Base-by-base conservation (phyloP, 2,329 filamentous ascomycete species). In the Fusarium tuaranense region DNA sequence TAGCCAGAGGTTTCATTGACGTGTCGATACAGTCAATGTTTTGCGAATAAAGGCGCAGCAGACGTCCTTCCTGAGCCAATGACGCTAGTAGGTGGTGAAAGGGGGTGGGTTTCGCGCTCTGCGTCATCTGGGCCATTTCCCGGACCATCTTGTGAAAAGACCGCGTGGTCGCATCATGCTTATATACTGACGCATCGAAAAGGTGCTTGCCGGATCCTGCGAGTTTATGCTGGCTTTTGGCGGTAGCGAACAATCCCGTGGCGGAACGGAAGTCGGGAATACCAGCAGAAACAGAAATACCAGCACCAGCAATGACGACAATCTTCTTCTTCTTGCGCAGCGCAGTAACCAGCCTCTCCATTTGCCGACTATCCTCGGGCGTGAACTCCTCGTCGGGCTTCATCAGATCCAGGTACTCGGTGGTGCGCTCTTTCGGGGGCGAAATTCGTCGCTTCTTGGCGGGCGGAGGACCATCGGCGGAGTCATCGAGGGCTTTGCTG, bases 21-120 rank as follows among this genome's bases (percentile, higher is more conserved):
- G 94, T 97, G 78, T 99, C 97, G 75, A 99, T 93, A 68, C 95
- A 95, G 84, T 99, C 97, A 38, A 99, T 96, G 78, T 99, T 99
- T 81, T 99, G 97, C 4, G 94, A 96, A 83, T 99, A 99, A 8
- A 99, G 88, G 51, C 97, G 94, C 80, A 98, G 87, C 27, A 99
- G 85, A 22, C 97, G 94, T 51, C 93, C 94, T 83, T 98, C 95
- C 68, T 94, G 90, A 5, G 96, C 94, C 25, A 99, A 88, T 5
- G 95, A 96, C 58, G 97, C 97, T 51, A 99, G 89, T 83, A 99
- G 89, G 81, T 98, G 94, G 86, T 99, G 97, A 81, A 99, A 99
- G 3, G 91, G 88, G 1, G 97, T 98, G 14, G 97, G 95, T 74
- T 92, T 85, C 65, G 96, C 95, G 61, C 88, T 88, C 76, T 92